A percentile compares a stretch with the other conserved stretches of the same genome.
phyloP scores from a whole-genome alignment of 2,329 filamentous ascomycete species.

The Pyrenochaeta sp. region DNA sequence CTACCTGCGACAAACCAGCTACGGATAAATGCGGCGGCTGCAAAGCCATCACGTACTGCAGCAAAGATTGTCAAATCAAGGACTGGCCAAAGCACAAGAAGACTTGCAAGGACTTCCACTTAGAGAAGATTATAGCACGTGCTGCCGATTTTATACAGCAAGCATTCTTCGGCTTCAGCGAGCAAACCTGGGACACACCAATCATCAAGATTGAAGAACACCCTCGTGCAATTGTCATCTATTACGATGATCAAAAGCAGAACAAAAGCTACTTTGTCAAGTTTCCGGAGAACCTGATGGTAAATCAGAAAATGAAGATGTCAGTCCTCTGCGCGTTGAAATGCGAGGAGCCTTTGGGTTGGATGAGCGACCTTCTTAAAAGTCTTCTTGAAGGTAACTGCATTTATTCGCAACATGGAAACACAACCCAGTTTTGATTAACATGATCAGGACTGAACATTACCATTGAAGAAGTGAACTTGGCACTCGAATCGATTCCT shows the following conservation, averaged over 20 bases:
- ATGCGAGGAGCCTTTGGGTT: constrained; percentile 4
- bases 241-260: constrained; percentile 1
- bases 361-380: not conserved
- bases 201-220: constrained; percentile 2
- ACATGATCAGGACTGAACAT: too few species aligned
- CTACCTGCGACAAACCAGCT: not conserved
- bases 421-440: too few species aligned
- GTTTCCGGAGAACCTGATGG: constrained; percentile 3
- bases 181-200: constrained; percentile 6
- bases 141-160: constrained; percentile 4
- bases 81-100: constrained; percentile 1
- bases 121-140: not conserved
- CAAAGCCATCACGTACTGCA: not conserved
- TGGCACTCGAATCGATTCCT: not conserved
- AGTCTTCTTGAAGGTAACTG: not conserved
- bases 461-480: not conserved
- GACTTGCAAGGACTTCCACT: not conserved
- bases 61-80: not conserved
- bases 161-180: constrained; percentile 7
- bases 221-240: not conserved
- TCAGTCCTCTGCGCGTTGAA: not conserved
- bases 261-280: not conserved
- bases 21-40: constrained; percentile 1
- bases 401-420: too few species aligned
- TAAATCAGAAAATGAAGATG: not conserved